A percentile compares a stretch with the other conserved stretches of the same genome.
Evolutionary conservation across 495 filamentous ascomycete species (phyloP).

Genomic region (Sabuloglossum arenarium): DNA sequence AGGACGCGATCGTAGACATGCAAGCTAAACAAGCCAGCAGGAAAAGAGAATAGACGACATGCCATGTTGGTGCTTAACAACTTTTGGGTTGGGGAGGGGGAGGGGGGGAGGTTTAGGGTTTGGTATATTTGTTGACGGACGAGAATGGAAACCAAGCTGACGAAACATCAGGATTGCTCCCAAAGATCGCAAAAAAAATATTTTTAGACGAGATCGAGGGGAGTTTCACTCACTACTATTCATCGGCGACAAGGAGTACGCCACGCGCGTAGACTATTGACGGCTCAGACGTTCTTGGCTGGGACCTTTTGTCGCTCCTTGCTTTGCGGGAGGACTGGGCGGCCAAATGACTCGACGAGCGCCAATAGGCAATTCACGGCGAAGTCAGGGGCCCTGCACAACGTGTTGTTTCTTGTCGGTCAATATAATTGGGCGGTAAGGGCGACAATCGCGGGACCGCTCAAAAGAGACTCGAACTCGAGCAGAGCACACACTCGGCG

Average conservation of each 20-base stretch:
- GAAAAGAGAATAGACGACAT: neutral
- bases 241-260: neutral
- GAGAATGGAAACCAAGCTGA: neutral
- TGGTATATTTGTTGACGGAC: neutral
- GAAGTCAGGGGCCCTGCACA: neutral
- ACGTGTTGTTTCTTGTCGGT: no score
- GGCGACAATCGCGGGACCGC: no score
- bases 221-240: neutral
- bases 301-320: neutral
- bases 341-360: neutral
- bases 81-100: neutral
- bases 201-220: neutral
- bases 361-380: neutral
- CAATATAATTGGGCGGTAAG: no score
- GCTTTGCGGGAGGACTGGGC: neutral
- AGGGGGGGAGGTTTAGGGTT: neutral
- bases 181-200: neutral
- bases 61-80: neutral
- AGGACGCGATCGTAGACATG: neutral
- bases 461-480: no score
- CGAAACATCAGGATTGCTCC: neutral
- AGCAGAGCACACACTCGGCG: neutral
- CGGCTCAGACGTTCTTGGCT: neutral
- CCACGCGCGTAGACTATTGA: neutral
- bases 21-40: neutral